These are phyloP conservation scores for Acanthamoeba triangularis DNA, from an alignment of 208 protist genomes.

Conservation along the genomic window DNA sequence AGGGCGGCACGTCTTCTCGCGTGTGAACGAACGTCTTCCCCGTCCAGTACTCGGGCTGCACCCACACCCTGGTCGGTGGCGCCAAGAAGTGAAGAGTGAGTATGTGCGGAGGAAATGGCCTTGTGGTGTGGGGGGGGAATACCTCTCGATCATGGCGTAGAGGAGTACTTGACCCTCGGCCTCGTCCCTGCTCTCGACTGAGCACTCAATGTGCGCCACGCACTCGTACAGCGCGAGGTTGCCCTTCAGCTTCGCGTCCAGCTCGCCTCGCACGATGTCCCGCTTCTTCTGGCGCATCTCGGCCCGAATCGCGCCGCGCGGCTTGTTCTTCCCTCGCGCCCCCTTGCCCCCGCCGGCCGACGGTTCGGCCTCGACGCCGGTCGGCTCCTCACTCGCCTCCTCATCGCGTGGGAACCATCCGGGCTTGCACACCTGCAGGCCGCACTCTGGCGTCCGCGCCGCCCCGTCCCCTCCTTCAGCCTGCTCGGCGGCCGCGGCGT, in stretches of 20 bases:
- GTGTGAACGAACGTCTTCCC: slow-evolving; percentile 45
- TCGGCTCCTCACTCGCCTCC: background rate
- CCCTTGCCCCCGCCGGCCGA: background rate
- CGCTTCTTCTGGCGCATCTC: slow-evolving; percentile 11
- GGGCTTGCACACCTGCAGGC: background rate
- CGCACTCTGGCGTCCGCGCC: background rate
- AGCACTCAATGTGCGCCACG: slow-evolving; percentile 61
- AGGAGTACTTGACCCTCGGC: background rate
- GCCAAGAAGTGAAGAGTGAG: background rate
- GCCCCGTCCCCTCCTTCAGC: background rate
- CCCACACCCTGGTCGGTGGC: background rate
- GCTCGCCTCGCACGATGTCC: slow-evolving; percentile 14
- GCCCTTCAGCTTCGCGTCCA: background rate
- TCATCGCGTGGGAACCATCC: background rate
- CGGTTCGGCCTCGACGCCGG: background rate
- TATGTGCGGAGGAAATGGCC: background rate
- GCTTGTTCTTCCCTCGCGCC: background rate
- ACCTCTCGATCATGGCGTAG: slow-evolving; percentile 35
- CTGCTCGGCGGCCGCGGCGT: background rate
- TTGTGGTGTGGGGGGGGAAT: too few relatives aligned
- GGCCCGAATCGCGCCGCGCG: background rate
- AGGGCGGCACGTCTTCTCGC: slow-evolving; percentile 38
- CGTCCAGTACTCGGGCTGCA: slow-evolving; percentile 24
- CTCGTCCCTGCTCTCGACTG: background rate
- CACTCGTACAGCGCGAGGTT: slow-evolving; percentile 16